Evolutionary conservation across 176 grass and related monocot genomes (phyloP), one percentile per base, ranked within the genome.

Genomic region (Musa acuminata): DNA sequence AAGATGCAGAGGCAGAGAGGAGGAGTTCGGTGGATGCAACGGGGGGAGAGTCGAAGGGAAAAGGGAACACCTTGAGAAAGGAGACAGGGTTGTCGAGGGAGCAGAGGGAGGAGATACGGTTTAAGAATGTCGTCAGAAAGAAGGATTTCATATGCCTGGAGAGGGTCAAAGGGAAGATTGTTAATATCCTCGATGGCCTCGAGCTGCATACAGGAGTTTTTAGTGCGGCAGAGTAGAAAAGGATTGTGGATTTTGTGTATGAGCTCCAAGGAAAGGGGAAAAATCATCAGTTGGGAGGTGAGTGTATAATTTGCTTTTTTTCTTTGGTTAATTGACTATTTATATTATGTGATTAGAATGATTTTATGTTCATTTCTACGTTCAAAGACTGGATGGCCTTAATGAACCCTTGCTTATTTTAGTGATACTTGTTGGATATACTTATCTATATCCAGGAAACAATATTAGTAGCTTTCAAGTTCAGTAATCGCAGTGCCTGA

Each of bases 131-230:
- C 9, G 68, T 2, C 25, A 87, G 85, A 71, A 83, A 83, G 23
- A 87, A 76, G 78, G 85, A 87, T 22, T 87, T 76, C 23, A 49
- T 80, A 20, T 83, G 76, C 52, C 22, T 82, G 71, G 85, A 87
- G 64, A 87, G 80, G 78, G 55, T 87, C 43, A 69, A 69, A 0
- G 85, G 80, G 21, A 71, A 55, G 82, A 59, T 76, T 55, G 53
- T 77, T 11, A 87, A 87, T 72, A 83, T 87, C 60, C 69, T 87
- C 13, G 69, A 54, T 14, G 85, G 85, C 53, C 53, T 87, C 54
- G 85, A 87, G 63, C 71, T 87, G 49, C 85, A 87, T 63, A 71
- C 75, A 17, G 80, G 80, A 69, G 76, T 87, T 64, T 87, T 87
- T 53, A 87, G 80, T 62, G 63, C 80, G 5, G 78, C 60, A n/a